Base-by-base conservation (phyloP, 73 alveolate species). In the Paramecium bursaria region DNA sequence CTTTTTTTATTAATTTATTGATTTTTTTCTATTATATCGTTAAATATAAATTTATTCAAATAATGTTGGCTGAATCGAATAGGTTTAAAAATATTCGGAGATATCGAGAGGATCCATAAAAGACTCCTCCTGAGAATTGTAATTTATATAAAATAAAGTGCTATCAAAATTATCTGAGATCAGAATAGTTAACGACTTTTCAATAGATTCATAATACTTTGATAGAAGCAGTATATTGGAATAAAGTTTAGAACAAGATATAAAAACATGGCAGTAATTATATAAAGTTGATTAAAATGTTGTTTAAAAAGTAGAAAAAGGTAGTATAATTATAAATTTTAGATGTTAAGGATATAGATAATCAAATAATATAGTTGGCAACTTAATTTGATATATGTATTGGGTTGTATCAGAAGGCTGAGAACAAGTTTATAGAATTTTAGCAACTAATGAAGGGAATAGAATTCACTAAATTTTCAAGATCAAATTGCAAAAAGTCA, bases 111-210 rank as follows among this genome's bases (percentile, higher is more conserved):
- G n/a, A n/a, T n/a, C n/a, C n/a, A n/a, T n/a, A n/a, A n/a, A n/a
- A n/a, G n/a, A n/a, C n/a, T n/a, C n/a, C n/a, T n/a, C n/a, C n/a
- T n/a, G n/a, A n/a, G n/a, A n/a, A n/a, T n/a, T n/a, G n/a, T n/a
- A n/a, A n/a, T n/a, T n/a, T n/a, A n/a, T n/a, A n/a, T n/a, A n/a
- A n/a, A n/a, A n/a, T n/a, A n/a, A n/a, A n/a, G n/a, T n/a, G n/a
- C n/a, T 57, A 57, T 57, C 76, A 11, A 57, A 57, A 57, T 23
- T 57, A 30, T 57, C 76, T 30, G 76, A 57, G 19, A 57, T 57
- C 7, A 30, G 33, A 57, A 29, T 23, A 30, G 27, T 10, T 7
- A 57, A 57, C 33, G 76, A 57, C 33, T 57, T 30, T 57, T 57
- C 76, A 2, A n/a, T 30, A 1, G 76, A 57, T 57, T 57, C 76